These are phyloP conservation scores for Pseudocercospora macadamiae DNA, from an alignment of 2,329 filamentous ascomycete species.

Conservation along the genomic window DNA sequence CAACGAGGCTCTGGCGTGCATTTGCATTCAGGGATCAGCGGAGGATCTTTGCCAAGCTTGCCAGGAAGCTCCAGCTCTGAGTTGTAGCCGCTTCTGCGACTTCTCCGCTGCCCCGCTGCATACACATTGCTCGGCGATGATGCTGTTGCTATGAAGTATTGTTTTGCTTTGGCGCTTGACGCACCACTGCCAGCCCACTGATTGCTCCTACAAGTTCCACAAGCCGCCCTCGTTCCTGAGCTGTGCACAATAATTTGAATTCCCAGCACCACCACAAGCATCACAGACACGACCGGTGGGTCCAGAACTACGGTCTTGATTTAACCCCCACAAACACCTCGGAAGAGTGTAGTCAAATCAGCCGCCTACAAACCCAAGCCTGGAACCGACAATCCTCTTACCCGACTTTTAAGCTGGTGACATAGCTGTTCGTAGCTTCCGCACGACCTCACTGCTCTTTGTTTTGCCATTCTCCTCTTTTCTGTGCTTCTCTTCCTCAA, in stretches of 20 bases:
- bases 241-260: constrained; percentile 3
- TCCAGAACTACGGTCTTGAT: constrained; percentile 10
- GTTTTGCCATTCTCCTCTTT: not conserved
- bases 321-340: not conserved
- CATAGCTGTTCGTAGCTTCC: not conserved
- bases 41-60: not conserved
- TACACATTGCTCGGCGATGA: constrained; percentile 7
- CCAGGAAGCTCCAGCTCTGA: not conserved
- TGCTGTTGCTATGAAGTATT: constrained; percentile 3
- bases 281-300: constrained; percentile 5
- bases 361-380: constrained; percentile 13
- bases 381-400: constrained; percentile 13
- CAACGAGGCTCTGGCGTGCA: not conserved
- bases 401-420: constrained; percentile 15
- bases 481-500: not conserved
- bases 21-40: not conserved
- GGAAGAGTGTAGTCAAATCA: not conserved
- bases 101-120: not conserved
- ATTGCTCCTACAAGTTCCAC: not conserved
- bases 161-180: constrained; percentile 14
- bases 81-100: not conserved
- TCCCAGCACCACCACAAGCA: not conserved
- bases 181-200: constrained; percentile 4
- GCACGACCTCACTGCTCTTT: constrained; percentile 8
- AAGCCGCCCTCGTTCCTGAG: not conserved